Evolutionary conservation across 148 eudicot genomes (phyloP).

Genomic region (Vaccinium darrowii): DNA sequence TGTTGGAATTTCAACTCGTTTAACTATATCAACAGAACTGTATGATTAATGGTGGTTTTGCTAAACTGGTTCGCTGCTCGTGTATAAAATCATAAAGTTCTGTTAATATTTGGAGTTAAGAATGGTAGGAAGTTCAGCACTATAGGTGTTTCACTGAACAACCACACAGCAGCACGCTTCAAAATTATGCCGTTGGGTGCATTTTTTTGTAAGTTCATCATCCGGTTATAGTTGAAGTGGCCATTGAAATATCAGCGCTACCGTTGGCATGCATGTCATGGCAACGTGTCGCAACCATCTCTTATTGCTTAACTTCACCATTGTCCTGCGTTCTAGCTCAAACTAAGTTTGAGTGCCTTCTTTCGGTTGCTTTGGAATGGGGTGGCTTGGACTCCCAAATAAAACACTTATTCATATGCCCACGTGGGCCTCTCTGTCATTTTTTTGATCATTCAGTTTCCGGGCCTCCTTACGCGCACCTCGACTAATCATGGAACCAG

Average conservation of each 20-base stretch:
- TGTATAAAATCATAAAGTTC: background rate
- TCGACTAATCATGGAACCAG: too few relatives aligned
- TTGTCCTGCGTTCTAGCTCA: too few relatives aligned
- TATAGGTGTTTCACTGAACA: background rate
- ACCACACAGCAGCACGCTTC: background rate
- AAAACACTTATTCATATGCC: too few relatives aligned
- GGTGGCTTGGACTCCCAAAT: too few relatives aligned
- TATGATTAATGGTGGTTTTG: background rate
- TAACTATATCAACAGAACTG: background rate
- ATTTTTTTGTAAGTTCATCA: background rate
- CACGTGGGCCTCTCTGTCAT: too few relatives aligned
- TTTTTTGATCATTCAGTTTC: too few relatives aligned
- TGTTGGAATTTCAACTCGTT: background rate
- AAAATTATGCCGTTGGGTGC: conserved; percentile 1
- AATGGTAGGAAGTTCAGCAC: background rate
- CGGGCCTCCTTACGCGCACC: too few relatives aligned
- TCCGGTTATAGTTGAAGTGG: background rate
- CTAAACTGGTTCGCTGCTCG: background rate
- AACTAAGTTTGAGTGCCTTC: too few relatives aligned
- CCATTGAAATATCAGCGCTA: background rate
- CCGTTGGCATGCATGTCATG: background rate
- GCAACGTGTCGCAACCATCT: too few relatives aligned
- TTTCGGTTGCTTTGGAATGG: too few relatives aligned
- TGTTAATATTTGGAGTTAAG: background rate
- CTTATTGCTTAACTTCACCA: too few relatives aligned